phyloP scores from a whole-genome alignment of 2,329 filamentous ascomycete species.

The Neonectria hederae region DNA sequence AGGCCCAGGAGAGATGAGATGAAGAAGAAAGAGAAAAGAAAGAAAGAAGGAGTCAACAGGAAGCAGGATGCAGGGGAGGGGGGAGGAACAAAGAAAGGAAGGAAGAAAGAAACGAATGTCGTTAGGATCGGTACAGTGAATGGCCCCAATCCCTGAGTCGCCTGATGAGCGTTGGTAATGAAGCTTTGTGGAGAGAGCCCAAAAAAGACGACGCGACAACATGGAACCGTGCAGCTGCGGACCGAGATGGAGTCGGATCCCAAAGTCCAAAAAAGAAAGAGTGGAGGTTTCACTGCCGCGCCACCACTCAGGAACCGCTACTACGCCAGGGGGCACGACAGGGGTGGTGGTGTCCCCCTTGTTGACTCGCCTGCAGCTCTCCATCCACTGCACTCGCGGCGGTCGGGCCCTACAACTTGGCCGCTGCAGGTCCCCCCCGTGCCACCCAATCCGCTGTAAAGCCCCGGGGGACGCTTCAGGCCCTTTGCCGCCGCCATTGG shows the following conservation, averaged over 20 bases:
- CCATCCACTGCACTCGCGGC: not conserved
- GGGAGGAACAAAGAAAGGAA: conserved; percentile 16
- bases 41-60: conserved; percentile 20
- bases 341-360: not conserved
- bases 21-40: too few species aligned
- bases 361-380: not conserved
- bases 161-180: conserved; percentile 8
- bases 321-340: not conserved
- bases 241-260: conserved; percentile 5
- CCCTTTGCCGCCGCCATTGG: conserved; percentile 22
- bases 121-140: not conserved
- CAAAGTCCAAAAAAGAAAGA: not conserved
- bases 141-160: conserved; percentile 13
- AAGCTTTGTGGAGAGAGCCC: conserved; percentile 18
- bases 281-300: conserved; percentile 16
- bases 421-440: conserved; percentile 22
- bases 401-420: not conserved
- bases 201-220: conserved; percentile 19
- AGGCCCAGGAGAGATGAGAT: conserved; percentile 17
- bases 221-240: not conserved
- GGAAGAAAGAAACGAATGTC: conserved; percentile 9
- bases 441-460: conserved; percentile 32
- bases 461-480: not conserved
- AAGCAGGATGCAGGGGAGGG: conserved; percentile 10
- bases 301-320: conserved; percentile 15